Evolutionary conservation across 2,329 filamentous ascomycete species (phyloP).

Genomic region (Penicillium sp.): DNA sequence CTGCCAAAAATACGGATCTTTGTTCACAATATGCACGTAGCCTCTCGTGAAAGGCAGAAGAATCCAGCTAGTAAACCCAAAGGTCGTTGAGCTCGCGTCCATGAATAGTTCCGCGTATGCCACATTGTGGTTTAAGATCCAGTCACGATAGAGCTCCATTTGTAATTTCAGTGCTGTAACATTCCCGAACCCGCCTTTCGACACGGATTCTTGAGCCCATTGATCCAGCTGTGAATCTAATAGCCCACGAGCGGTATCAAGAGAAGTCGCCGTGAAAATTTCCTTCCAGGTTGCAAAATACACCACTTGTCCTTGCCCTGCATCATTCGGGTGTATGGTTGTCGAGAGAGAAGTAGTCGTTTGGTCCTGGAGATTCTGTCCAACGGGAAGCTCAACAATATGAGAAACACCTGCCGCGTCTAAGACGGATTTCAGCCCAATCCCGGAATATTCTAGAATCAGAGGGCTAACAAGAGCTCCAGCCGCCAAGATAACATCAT

Average conservation of each 20-base stretch:
- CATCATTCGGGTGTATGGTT: not conserved
- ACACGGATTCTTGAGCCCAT: not conserved
- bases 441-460: not conserved
- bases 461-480: not conserved
- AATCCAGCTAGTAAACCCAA: not conserved
- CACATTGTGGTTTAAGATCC: not conserved
- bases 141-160: slow-evolving; percentile 1
- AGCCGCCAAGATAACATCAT: not conserved
- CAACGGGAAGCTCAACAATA: slow-evolving; percentile 1
- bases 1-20: not conserved
- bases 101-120: not conserved
- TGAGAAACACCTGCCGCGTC: not conserved
- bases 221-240: slow-evolving; percentile 1
- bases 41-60: not conserved
- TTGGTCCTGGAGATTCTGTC: slow-evolving; percentile 1
- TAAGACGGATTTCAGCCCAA: not conserved
- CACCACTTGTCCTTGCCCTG: not conserved
- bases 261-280: not conserved
- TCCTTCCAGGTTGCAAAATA: not conserved
- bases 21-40: not conserved
- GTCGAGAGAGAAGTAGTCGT: not conserved
- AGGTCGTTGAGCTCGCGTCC: not conserved
- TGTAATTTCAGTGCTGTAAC: not conserved
- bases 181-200: not conserved
- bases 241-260: not conserved